phyloP scores from a whole-genome alignment of 2,329 filamentous ascomycete genomes.

The Pestalotiopsis sp. region DNA sequence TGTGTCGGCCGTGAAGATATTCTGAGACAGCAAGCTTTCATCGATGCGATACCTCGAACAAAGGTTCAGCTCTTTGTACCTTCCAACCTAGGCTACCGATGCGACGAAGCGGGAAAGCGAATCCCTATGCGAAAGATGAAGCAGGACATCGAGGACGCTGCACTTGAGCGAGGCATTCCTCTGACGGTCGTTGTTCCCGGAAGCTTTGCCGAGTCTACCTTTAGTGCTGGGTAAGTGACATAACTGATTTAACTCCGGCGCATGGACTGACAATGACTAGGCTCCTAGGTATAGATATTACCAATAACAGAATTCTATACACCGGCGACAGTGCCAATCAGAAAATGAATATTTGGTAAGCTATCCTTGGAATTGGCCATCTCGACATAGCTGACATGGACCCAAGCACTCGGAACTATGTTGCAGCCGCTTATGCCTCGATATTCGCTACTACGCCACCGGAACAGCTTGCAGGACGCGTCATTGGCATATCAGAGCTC shows the following conservation, averaged over 20 bases:
- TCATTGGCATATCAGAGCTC: not conserved
- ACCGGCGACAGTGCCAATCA: not conserved
- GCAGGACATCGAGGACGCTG: not conserved
- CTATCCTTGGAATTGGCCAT: no score
- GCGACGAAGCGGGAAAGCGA: not conserved
- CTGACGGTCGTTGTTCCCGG: not conserved
- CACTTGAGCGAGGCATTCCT: not conserved
- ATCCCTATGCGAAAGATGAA: not conserved
- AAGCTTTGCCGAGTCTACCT: not conserved
- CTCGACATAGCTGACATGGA: not conserved
- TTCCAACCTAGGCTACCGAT: not conserved
- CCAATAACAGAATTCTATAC: not conserved
- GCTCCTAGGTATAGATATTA: not conserved
- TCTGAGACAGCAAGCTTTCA: not conserved
- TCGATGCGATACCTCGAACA: not conserved
- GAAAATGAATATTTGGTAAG: not conserved
- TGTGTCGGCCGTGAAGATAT: not conserved
- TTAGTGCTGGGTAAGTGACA: not conserved
- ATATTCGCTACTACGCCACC: not conserved
- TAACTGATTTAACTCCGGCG: not conserved
- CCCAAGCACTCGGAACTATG: not conserved
- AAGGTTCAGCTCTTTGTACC: not conserved
- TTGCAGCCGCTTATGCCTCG: not conserved
- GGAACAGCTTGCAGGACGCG: not conserved
- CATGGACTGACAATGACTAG: not conserved